Percentiles rank a stretch among this genome's conserved stretches.
phyloP scores from a whole-genome alignment of 257 asterid species.

The Knoxia roxburghii region DNA sequence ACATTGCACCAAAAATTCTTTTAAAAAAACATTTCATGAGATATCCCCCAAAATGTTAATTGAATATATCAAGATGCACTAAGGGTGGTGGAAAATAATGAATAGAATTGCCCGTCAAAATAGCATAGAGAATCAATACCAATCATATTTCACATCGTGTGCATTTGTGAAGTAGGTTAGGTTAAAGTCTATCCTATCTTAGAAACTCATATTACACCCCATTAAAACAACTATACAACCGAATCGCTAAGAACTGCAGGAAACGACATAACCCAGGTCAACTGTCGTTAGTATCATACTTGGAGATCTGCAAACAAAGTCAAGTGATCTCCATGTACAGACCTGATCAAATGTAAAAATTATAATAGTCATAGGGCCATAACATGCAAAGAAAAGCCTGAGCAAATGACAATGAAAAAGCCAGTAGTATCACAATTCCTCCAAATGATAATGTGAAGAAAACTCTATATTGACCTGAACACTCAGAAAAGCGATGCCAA shows the following conservation, averaged over 20 bases:
- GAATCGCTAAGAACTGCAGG: neutral
- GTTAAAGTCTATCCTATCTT: neutral
- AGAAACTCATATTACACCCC: neutral
- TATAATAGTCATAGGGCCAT: neutral
- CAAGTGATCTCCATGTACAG: neutral
- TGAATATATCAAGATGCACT: neutral
- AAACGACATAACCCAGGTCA: neutral
- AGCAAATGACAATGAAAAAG: neutral
- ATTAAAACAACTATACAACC: neutral
- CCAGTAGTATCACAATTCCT: neutral
- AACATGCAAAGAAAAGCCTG: neutral
- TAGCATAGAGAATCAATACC: neutral
- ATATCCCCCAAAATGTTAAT: neutral
- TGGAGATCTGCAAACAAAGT: neutral
- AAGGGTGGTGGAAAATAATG: neutral
- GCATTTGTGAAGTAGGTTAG: neutral
- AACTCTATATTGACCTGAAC: too few species aligned
- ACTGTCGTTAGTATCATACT: neutral
- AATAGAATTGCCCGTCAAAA: neutral
- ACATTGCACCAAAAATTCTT: constrained; percentile 12
- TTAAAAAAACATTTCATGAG: too few species aligned
- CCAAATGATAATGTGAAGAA: neutral
- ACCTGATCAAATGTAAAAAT: neutral
- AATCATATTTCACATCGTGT: neutral
- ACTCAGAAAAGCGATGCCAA: neutral